Evolutionary conservation across 169 alveolate genomes (phyloP).

Genomic region (Plasmodium relictum): DNA sequence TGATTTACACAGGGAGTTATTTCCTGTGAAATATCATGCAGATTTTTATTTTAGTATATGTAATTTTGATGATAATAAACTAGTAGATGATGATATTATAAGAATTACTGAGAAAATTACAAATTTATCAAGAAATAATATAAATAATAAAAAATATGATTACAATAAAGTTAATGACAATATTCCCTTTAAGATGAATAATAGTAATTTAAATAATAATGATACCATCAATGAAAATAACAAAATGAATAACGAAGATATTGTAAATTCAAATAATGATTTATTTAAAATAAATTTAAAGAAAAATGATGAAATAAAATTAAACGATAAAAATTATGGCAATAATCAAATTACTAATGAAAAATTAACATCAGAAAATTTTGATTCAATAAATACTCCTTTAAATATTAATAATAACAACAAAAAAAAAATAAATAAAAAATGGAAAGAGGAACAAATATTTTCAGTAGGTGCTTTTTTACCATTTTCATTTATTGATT

Average conservation of each 20-base stretch:
- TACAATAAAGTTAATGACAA: not conserved
- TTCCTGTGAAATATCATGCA: conserved; percentile 73
- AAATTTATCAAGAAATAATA: not conserved
- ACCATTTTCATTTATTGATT: conserved; percentile 74
- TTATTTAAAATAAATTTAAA: not conserved
- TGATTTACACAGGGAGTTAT: conserved; percentile 65
- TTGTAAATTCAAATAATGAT: conserved; percentile 2
- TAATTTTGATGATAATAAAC: conserved; percentile 70
- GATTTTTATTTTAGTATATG: conserved; percentile 76
- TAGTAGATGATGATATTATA: conserved; percentile 53
- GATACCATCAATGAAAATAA: not conserved
- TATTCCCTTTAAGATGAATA: not conserved
- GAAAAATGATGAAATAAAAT: not conserved
- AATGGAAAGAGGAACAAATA: conserved; percentile 75
- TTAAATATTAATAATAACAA: conserved; percentile 3
- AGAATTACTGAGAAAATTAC: conserved; percentile 45
- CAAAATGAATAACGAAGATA: not conserved
- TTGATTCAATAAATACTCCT: conserved; percentile 6
- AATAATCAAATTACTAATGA: conserved; percentile 8
- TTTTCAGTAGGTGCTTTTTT: conserved; percentile 70
- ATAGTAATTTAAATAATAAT: not conserved
- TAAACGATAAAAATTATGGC: conserved; percentile 8
- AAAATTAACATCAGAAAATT: conserved; percentile 15
- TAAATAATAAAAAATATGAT: conserved; percentile 12
- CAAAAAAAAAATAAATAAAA: conserved; percentile 58